phyloP scores from a whole-genome alignment of 345 rosid species.

The Gossypium arboreum region DNA sequence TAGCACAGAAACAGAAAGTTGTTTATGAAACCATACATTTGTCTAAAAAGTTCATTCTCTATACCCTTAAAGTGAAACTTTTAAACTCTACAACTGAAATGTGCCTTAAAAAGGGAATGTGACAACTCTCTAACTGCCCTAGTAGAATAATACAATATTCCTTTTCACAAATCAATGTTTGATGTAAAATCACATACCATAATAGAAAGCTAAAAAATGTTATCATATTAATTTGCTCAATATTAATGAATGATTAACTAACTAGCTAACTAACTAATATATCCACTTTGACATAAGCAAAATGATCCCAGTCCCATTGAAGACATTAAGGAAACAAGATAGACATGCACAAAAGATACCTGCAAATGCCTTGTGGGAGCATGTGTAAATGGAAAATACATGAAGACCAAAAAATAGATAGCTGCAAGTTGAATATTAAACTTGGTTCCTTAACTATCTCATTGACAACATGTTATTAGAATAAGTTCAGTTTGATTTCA shows the following conservation, averaged over 20 bases:
- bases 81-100: neutral
- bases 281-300: neutral
- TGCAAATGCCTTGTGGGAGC: neutral
- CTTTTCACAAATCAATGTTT: neutral
- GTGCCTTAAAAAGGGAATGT: neutral
- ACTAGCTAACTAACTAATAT: neutral
- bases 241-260: neutral
- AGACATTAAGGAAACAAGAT: neutral
- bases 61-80: neutral
- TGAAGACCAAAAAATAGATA: neutral
- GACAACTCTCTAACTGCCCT: neutral
- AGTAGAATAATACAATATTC: neutral
- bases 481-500: neutral
- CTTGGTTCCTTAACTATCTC: neutral
- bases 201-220: neutral
- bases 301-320: neutral
- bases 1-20: too few relatives aligned
- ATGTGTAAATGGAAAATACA: neutral
- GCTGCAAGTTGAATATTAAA: neutral
- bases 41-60: neutral
- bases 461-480: neutral
- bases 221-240: neutral
- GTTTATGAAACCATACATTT: neutral
- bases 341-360: neutral
- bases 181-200: neutral